A percentile compares a stretch with the other conserved stretches of the same genome.
Evolutionary conservation across 2,329 filamentous ascomycete species (phyloP).

Genomic region (Blastomyces percursus): DNA sequence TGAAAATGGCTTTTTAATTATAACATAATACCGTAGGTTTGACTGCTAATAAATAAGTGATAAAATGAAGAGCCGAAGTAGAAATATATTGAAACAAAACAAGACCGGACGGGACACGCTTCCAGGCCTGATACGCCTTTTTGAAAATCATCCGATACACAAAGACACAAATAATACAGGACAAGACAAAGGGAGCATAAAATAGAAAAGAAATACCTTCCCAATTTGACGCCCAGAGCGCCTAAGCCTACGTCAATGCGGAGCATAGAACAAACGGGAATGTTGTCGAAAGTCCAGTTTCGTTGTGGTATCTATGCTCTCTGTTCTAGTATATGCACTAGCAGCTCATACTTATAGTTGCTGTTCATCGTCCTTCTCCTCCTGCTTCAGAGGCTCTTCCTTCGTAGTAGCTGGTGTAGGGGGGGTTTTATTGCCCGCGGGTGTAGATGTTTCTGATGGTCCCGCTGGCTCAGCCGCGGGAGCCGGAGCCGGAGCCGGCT

Average conservation of each 20-base stretch:
- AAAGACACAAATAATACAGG: not conserved
- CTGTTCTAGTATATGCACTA: not conserved
- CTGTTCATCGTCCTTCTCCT: constrained; percentile 3
- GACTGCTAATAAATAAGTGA: not conserved
- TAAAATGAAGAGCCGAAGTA: not conserved
- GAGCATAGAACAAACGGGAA: not conserved
- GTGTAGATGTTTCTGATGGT: constrained; percentile 1
- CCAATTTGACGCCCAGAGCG: constrained; percentile 1
- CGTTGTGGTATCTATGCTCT: not conserved
- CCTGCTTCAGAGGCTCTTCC: constrained; percentile 12
- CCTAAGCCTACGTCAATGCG: not conserved
- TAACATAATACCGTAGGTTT: too few relatives aligned
- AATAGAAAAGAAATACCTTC: not conserved
- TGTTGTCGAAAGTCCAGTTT: not conserved
- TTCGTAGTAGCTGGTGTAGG: constrained; percentile 13
- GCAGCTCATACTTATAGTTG: not conserved
- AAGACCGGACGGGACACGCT: not conserved
- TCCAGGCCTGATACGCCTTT: not conserved
- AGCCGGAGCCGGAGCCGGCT: not conserved
- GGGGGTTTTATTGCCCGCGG: constrained; percentile 7
- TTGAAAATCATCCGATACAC: not conserved
- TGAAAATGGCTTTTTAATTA: too few relatives aligned
- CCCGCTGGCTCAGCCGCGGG: constrained; percentile 14
- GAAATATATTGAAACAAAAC: too few relatives aligned
- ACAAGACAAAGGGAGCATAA: not conserved